Conservation (phyloP, 2,329 filamentous ascomycete genomes). For the Ophiobolus disseminans region DNA sequence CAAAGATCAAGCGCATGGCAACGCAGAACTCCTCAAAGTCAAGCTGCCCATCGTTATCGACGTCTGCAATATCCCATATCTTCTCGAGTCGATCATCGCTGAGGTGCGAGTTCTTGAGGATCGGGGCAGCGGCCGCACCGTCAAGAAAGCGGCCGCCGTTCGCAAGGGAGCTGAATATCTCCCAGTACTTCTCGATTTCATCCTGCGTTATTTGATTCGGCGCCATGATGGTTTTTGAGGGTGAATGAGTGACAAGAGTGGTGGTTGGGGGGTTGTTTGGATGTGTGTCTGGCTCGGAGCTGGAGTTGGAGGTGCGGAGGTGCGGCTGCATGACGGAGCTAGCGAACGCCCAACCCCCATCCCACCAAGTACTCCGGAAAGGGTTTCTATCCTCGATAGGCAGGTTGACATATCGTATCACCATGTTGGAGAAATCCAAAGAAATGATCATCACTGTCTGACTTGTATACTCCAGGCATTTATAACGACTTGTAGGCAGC, state of each 20-base stretch:
- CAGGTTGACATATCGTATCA: too few species aligned
- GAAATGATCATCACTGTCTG: too few species aligned
- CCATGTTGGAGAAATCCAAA: too few species aligned
- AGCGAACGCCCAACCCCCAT: too few species aligned
- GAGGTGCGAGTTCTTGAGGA: constrained; percentile 76
- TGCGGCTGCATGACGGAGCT: constrained; percentile 1
- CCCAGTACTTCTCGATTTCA: constrained; percentile 81
- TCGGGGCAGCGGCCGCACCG: constrained; percentile 72
- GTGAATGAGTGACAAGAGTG: background rate
- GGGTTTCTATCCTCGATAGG: too few species aligned
- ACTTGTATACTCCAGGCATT: too few species aligned
- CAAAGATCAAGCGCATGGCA: constrained; percentile 97
- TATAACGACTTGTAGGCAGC: too few species aligned
- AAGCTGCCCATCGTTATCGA: constrained; percentile 95
- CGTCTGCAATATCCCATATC: constrained; percentile 96
- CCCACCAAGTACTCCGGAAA: too few species aligned
- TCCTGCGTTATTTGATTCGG: constrained; percentile 70
- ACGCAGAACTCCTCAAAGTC: constrained; percentile 99
- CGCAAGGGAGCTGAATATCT: constrained; percentile 75
- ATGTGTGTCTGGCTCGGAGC: background rate
- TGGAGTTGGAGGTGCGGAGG: background rate
- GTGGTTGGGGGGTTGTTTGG: background rate
- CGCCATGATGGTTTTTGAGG: constrained; percentile 36
- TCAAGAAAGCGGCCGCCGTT: constrained; percentile 70
- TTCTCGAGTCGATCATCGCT: constrained; percentile 87